Base-by-base conservation (phyloP, 2,329 filamentous ascomycete species). In the Acephala macrosclerotiorum region DNA sequence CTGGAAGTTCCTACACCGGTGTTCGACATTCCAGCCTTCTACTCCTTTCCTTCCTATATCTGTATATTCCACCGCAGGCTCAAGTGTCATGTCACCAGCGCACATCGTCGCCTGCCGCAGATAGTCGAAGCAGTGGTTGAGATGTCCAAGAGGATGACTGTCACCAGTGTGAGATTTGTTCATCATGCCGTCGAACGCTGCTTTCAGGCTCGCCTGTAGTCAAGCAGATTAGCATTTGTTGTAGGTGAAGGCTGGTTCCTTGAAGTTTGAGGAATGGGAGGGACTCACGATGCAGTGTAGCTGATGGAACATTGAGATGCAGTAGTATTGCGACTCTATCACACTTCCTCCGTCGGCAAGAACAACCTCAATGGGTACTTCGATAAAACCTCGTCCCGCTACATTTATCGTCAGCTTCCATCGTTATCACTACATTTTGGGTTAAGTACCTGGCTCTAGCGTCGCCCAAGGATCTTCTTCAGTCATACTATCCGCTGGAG, bases 71-170 rank as follows among this genome's bases (percentile, higher is more conserved):
- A 57, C 36, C 2, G 60, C 53, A 2, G 66, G 66, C 36, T 67
- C 66, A 22, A 63, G 47, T 26, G 66, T 67, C 63, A 65, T 70
- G 36, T 70, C 68, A 26, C 68, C 68, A 2, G 66, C 56, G 45
- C 68, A 70, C 68, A 68, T 68, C 20, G 65, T 45, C 2, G 58
- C 68, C 51, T 70, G 68, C 2, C 66, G 59, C 22, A 70, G 57
- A 56, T 70, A 70, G 45, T 70, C 68, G 20, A 68, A 68, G 42
- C 68, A 68, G 38, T 70, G 66, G 38, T 25, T 53, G 12, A 68
- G 55, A 51, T 66, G 66, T 49, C 29, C 29, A n/a, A 36, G 26
- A 29, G 61, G 63, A 26, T 65, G 14, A 25, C 22, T 22, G 20
- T 59, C 36, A 1, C 35, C 26, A 7, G 18, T 29, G 6, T 59